Conservation (phyloP, 768 basidiomycete genomes). For the Russula sp. region DNA sequence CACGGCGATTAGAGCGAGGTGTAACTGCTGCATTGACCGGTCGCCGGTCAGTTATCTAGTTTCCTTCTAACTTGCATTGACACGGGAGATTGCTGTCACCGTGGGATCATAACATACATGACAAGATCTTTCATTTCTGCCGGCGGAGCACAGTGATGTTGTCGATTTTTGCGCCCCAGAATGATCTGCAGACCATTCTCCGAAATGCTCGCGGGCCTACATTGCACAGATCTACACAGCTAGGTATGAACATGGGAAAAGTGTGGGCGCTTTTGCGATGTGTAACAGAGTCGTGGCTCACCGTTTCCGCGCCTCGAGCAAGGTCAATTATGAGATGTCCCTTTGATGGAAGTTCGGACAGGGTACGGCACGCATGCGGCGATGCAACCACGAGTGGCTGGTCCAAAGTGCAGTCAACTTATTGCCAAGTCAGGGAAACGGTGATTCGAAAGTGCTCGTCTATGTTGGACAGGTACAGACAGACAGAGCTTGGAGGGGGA, state of each 20-base stretch:
- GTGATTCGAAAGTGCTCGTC: not conserved
- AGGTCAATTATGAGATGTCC: not conserved
- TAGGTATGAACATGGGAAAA: not conserved
- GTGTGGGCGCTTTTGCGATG: not conserved
- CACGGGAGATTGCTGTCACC: not conserved
- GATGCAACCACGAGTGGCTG: not conserved
- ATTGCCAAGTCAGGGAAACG: not conserved
- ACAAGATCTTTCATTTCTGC: not conserved
- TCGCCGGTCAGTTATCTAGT: not conserved
- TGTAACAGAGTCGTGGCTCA: not conserved
- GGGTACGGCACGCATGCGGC: not conserved
- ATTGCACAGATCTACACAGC: not conserved
- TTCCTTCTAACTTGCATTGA: not conserved
- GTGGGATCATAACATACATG: not conserved
- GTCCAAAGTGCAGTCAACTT: not conserved
- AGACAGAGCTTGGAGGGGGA: not conserved
- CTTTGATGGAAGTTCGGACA: slow-evolving; percentile 1
- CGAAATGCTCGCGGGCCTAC: not conserved
- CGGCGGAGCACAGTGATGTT: not conserved
- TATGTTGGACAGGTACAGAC: not conserved
- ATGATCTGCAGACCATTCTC: not conserved
- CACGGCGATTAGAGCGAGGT: not conserved
- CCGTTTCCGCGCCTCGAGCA: not conserved
- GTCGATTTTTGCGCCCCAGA: not conserved
- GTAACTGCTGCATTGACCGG: not conserved